Percentiles rank a stretch among this genome's conserved stretches.
Conservation (phyloP, 2,329 filamentous ascomycete genomes). For the Trichoderma simmonsii region DNA sequence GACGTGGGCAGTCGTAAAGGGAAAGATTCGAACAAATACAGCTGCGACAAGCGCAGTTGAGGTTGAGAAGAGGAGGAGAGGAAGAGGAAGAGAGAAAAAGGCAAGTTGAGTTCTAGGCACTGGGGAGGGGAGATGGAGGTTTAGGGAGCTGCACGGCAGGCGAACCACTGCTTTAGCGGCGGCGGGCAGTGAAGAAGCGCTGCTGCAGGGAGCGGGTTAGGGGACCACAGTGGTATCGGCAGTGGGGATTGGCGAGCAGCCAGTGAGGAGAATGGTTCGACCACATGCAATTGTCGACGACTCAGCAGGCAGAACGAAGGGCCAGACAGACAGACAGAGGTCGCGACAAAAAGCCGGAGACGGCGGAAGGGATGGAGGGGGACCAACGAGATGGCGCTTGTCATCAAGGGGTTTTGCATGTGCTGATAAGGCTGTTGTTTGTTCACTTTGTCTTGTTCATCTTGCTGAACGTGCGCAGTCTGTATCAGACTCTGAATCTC, state of each 20-base stretch:
- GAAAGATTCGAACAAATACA: neutral
- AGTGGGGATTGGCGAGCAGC: neutral
- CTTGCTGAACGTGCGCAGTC: neutral
- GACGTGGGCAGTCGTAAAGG: conserved; percentile 11
- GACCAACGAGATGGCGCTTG: neutral
- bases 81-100: neutral
- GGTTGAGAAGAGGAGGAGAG: neutral
- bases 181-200: neutral
- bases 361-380: neutral
- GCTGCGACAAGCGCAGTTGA: conserved; percentile 17
- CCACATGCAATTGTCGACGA: conserved; percentile 7
- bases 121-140: neutral
- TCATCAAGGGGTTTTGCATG: neutral
- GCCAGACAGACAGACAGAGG: neutral
- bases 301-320: neutral
- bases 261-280: neutral
- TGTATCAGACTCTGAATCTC: neutral
- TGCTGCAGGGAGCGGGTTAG: conserved; percentile 2
- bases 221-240: conserved; percentile 8
- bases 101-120: neutral
- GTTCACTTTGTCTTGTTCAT: neutral
- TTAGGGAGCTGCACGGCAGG: neutral
- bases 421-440: neutral
- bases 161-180: conserved; percentile 9
- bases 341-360: neutral